Percentiles rank a stretch among this genome's conserved stretches.
Evolutionary conservation across 2,329 filamentous ascomycete species (phyloP).

Genomic region (Dactylellina leptospora): DNA sequence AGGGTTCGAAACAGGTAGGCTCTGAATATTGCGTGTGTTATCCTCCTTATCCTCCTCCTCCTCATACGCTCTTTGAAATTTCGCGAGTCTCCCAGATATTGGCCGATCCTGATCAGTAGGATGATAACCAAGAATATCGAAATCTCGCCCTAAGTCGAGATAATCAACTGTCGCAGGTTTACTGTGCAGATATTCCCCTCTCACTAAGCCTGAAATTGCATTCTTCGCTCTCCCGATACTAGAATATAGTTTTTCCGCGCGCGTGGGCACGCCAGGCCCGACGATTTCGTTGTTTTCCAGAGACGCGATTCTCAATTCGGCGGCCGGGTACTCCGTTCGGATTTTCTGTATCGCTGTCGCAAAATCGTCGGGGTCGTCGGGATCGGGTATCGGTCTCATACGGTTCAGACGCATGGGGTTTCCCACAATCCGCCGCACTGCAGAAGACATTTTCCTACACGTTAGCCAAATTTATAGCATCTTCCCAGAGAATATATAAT

Average conservation of each 20-base stretch:
- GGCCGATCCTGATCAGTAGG: neutral
- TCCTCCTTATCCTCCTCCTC: neutral
- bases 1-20: too few relatives aligned
- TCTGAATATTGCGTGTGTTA: too few relatives aligned
- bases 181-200: neutral
- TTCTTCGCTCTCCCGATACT: slow-evolving; percentile 9
- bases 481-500: neutral
- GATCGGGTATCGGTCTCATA: slow-evolving; percentile 7
- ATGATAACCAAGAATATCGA: slow-evolving; percentile 1
- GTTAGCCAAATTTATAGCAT: neutral
- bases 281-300: slow-evolving; percentile 30
- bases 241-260: neutral
- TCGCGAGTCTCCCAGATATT: neutral
- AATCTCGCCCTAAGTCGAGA: neutral
- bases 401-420: slow-evolving; percentile 27
- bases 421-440: slow-evolving; percentile 12
- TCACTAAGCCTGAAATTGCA: slow-evolving; percentile 2
- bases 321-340: slow-evolving; percentile 23
- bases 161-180: too few relatives aligned
- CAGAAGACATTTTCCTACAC: too few relatives aligned
- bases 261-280: neutral
- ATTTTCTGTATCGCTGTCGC: neutral
- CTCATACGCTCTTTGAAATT: too few relatives aligned
- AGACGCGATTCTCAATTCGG: slow-evolving; percentile 32
- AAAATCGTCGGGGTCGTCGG: slow-evolving; percentile 2